These are phyloP conservation scores for Trichoderma afroharzianum DNA, from an alignment of 2,329 filamentous ascomycete species.

Conservation along the genomic window DNA sequence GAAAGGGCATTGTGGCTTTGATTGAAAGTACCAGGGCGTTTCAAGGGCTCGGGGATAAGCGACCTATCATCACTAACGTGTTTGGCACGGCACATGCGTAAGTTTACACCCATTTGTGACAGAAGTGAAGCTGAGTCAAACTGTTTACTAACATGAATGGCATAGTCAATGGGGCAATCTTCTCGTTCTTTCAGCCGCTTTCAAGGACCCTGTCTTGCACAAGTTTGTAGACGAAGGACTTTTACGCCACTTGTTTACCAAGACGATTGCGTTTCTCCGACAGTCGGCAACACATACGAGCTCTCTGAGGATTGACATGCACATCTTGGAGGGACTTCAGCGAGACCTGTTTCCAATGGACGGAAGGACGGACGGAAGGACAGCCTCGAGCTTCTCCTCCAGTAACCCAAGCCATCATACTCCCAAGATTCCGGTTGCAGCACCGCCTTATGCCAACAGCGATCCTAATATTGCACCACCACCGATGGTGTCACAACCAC, in stretches of 20 bases:
- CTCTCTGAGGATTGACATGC: slow-evolving; percentile 68
- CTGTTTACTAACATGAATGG: background rate
- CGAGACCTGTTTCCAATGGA: slow-evolving; percentile 41
- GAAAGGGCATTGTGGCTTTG: slow-evolving; percentile 66
- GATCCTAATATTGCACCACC: slow-evolving; percentile 5
- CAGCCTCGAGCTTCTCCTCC: slow-evolving; percentile 44
- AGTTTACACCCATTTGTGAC: slow-evolving; percentile 38
- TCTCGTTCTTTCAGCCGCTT: slow-evolving; percentile 81
- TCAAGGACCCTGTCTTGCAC: slow-evolving; percentile 60
- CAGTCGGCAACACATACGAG: slow-evolving; percentile 70
- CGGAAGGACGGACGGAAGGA: slow-evolving; percentile 27
- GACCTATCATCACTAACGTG: slow-evolving; percentile 88
- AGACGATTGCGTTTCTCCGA: slow-evolving; percentile 73
- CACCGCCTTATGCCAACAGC: slow-evolving; percentile 2
- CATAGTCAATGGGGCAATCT: slow-evolving; percentile 93
- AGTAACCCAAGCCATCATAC: slow-evolving; percentile 32
- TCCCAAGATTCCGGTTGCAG: slow-evolving; percentile 22
- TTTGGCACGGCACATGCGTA: slow-evolving; percentile 96
- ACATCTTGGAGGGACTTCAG: slow-evolving; percentile 62
- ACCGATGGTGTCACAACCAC: background rate
- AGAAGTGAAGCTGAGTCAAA: background rate
- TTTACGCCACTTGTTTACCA: slow-evolving; percentile 60
- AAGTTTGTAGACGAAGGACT: slow-evolving; percentile 53
- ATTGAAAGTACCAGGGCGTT: slow-evolving; percentile 85
- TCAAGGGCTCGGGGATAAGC: slow-evolving; percentile 56